Conservation (phyloP, 2,329 filamentous ascomycete genomes). For the Colletotrichum noveboracense region DNA sequence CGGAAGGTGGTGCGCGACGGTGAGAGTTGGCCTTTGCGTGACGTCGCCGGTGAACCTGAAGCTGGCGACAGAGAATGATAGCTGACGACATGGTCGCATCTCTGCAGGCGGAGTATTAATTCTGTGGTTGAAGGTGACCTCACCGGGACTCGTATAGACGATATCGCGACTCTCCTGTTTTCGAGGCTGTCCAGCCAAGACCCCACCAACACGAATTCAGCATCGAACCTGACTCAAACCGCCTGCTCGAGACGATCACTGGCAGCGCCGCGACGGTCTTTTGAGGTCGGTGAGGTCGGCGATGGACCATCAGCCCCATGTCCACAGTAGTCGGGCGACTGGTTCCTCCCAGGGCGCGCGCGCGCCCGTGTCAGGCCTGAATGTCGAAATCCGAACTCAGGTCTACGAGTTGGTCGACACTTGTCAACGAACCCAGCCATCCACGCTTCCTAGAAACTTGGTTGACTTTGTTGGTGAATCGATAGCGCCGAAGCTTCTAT, state of each 20-base stretch:
- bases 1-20: neutral
- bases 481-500: constrained; percentile 15
- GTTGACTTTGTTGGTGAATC: neutral
- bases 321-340: neutral
- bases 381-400: neutral
- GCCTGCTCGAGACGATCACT: neutral
- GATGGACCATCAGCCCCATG: neutral
- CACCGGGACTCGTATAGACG: neutral
- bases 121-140: neutral
- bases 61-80: neutral
- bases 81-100: neutral
- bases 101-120: neutral
- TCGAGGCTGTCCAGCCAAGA: neutral
- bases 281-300: neutral
- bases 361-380: neutral
- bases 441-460: neutral
- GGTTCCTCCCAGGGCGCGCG: neutral
- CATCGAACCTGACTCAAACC: neutral
- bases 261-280: neutral
- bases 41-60: neutral
- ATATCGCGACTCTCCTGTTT: neutral
- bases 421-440: neutral
- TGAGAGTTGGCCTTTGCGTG: neutral
- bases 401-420: neutral
- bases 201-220: neutral